Evolutionary conservation across 495 filamentous ascomycete species (phyloP).

Genomic region (Aspergillus homomorphus): DNA sequence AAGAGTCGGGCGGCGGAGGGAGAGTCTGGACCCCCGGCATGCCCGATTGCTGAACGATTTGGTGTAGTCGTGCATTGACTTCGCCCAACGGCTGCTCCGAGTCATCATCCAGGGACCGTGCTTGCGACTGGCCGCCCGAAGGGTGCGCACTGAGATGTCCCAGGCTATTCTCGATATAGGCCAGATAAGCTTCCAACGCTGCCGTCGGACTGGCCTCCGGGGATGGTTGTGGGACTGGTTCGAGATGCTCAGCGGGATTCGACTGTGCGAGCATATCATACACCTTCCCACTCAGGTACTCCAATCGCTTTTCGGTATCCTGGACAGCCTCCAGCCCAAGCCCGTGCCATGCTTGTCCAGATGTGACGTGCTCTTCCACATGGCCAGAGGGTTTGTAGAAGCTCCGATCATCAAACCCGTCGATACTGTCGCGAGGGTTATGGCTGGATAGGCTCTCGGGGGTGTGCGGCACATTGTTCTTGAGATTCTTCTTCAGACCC

Average conservation of each 20-base stretch:
- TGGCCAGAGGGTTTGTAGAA: slow-evolving; percentile 72
- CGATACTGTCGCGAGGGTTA: slow-evolving; percentile 39
- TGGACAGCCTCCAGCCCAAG: slow-evolving; percentile 40
- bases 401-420: slow-evolving; percentile 76
- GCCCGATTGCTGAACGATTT: slow-evolving; percentile 48
- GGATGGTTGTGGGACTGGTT: slow-evolving; percentile 32
- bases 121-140: background rate
- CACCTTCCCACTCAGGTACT: slow-evolving; percentile 67
- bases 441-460: slow-evolving; percentile 65
- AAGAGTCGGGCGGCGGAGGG: slow-evolving; percentile 46
- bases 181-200: slow-evolving; percentile 44
- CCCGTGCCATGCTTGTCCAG: slow-evolving; percentile 27
- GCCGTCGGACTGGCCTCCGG: slow-evolving; percentile 24
- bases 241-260: slow-evolving; percentile 44
- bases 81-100: slow-evolving; percentile 47
- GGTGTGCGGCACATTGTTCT: slow-evolving; percentile 54
- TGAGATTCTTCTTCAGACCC: slow-evolving; percentile 49
- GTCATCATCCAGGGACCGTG: slow-evolving; percentile 20
- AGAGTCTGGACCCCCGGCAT: slow-evolving; percentile 41
- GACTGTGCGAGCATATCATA: slow-evolving; percentile 63
- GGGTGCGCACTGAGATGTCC: slow-evolving; percentile 27
- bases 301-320: slow-evolving; percentile 65
- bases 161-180: slow-evolving; percentile 51
- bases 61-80: slow-evolving; percentile 50
- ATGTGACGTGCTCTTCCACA: slow-evolving; percentile 54